phyloP scores from a whole-genome alignment of 2,329 filamentous ascomycete genomes.

The Ceratocystis cubensis region DNA sequence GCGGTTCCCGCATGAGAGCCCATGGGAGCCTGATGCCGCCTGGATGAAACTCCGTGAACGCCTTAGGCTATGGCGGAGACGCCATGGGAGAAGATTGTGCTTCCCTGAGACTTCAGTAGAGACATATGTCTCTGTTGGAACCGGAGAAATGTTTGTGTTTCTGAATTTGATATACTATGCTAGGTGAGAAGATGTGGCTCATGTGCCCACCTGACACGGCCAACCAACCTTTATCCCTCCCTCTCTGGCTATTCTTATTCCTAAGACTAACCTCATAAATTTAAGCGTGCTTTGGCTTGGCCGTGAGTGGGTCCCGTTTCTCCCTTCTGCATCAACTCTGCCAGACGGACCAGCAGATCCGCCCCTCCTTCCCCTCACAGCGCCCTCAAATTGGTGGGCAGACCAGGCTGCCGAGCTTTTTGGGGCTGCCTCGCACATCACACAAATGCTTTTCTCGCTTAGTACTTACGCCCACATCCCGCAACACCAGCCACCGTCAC shows the following conservation, averaged over 20 bases:
- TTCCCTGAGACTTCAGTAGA: slow-evolving; percentile 31
- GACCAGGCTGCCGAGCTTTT: slow-evolving; percentile 31
- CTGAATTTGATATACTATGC: slow-evolving; percentile 35
- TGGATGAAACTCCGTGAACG: slow-evolving; percentile 28
- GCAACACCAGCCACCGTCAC: not conserved
- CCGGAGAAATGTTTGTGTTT: slow-evolving; percentile 33
- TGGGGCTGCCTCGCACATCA: slow-evolving; percentile 22
- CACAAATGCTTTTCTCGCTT: slow-evolving; percentile 9
- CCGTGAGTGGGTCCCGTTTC: slow-evolving; percentile 35
- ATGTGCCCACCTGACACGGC: not conserved
- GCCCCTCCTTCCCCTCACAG: slow-evolving; percentile 30
- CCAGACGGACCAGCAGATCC: slow-evolving; percentile 32
- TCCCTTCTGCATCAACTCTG: slow-evolving; percentile 29
- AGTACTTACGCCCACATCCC: slow-evolving; percentile 23
- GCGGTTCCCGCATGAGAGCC: slow-evolving; percentile 31
- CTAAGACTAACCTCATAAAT: not conserved
- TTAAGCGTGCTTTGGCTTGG: slow-evolving; percentile 33
- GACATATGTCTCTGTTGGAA: slow-evolving; percentile 31
- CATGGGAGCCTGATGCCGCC: slow-evolving; percentile 30
- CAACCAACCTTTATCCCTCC: no score
- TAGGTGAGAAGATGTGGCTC: slow-evolving; percentile 26
- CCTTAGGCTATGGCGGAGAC: slow-evolving; percentile 29
- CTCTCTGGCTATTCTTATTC: not conserved
- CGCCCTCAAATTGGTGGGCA: slow-evolving; percentile 32
- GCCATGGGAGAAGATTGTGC: slow-evolving; percentile 29